Percentiles rank a stretch among this genome's conserved stretches.
Evolutionary conservation across 1,139 yeast species (phyloP).

Genomic region (Blastobotrys persicus): DNA sequence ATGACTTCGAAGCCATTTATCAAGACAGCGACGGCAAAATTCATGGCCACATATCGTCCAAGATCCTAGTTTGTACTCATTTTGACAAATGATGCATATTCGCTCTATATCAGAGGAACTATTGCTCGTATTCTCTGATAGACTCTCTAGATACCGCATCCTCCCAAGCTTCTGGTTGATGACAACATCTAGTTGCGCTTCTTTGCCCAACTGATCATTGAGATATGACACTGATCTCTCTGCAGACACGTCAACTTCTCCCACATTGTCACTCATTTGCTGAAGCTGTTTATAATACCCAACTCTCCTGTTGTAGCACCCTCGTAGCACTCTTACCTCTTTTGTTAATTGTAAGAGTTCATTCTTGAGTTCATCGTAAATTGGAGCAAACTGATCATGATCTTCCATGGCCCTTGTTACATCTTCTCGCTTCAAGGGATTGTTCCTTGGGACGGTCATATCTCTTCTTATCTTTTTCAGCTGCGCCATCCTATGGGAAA

Average conservation of each 20-base stretch:
- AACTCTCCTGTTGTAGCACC: constrained; percentile 71
- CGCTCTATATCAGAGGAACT: constrained; percentile 38
- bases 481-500: constrained; percentile 4
- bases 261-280: constrained; percentile 76
- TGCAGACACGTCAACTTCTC: constrained; percentile 22
- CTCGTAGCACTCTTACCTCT: constrained; percentile 53
- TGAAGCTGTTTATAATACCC: constrained; percentile 84
- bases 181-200: constrained; percentile 17
- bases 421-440: neutral
- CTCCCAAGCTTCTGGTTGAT: constrained; percentile 36
- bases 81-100: constrained; percentile 75
- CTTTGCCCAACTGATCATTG: constrained; percentile 21
- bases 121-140: constrained; percentile 35
- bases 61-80: constrained; percentile 67
- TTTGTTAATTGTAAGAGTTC: constrained; percentile 46
- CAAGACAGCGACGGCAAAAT: constrained; percentile 75
- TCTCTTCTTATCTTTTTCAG: neutral
- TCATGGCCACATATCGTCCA: constrained; percentile 88
- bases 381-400: neutral
- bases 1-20: constrained; percentile 62
- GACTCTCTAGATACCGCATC: constrained; percentile 57
- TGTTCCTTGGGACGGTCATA: neutral
- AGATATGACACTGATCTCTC: constrained; percentile 19
- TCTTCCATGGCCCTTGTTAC: neutral
- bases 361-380: constrained; percentile 24